Percentiles rank a stretch among this genome's conserved stretches.
phyloP scores from a whole-genome alignment of 805 yeast genomes.

The Spathaspora girioi region DNA sequence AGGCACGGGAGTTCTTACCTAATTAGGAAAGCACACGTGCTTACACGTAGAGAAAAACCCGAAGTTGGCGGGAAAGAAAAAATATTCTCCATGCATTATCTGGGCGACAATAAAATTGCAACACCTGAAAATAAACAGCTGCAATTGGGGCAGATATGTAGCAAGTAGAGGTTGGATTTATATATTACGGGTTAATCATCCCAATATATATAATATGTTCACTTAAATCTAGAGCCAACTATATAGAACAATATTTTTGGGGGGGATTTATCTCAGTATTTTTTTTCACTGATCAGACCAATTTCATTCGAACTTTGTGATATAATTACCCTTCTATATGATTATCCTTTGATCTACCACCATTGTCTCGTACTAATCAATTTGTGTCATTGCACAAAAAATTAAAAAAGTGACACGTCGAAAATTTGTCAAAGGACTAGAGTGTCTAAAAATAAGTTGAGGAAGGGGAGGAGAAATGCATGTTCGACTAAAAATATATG shows the following conservation, averaged over 20 bases:
- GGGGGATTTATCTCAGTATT: not conserved
- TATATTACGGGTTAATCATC: too few relatives aligned
- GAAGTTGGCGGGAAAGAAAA: too few relatives aligned
- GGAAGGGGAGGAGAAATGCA: not conserved
- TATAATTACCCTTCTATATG: not conserved
- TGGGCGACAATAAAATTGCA: not conserved
- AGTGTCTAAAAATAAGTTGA: not conserved
- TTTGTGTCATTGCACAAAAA: not conserved
- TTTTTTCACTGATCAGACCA: not conserved
- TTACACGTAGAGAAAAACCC: not conserved
- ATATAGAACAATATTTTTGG: not conserved
- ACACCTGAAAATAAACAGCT: not conserved
- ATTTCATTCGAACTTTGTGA: not conserved
- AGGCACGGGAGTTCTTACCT: not conserved
- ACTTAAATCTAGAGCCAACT: not conserved
- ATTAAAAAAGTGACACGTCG: not conserved
- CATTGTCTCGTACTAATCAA: not conserved
- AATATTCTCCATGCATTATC: not conserved
- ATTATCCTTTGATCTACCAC: not conserved
- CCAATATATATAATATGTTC: too few relatives aligned
- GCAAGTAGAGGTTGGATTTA: too few relatives aligned
- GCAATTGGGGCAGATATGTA: not conserved
- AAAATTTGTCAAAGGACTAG: not conserved
- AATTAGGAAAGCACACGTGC: not conserved
- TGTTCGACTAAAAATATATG: too few relatives aligned